Evolutionary conservation across 345 rosid genomes (phyloP), one percentile per base, ranked within the genome.

Genomic region (Salix purpurea): DNA sequence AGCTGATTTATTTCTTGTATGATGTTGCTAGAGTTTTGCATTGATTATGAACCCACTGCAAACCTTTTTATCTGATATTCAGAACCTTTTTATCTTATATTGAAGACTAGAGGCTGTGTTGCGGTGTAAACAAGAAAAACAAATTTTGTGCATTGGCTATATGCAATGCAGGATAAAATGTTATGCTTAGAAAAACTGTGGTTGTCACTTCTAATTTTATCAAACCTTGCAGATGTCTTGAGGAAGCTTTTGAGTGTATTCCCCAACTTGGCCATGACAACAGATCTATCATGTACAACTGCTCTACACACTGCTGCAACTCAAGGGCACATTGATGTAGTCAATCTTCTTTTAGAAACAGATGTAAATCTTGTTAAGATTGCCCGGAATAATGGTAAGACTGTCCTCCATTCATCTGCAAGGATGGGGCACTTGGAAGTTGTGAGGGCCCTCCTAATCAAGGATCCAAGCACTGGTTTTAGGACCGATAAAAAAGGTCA

Each of bases 281-380:
- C 97, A 7, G 99, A 96, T 83, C 82, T 85, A 54, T 78, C 92
- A 19, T 90, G 97, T 81, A 85, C 99, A 52, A 96, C 99, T 71
- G 99, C 99, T 6, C 85, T 96, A 74, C 99, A 96, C 86, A 96
- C 99, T 23, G 99, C 99, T 77, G 98, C 99, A 10, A 86, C 95
- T 26, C 91, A 91, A 83, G 99, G 99, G 64, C 95, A 92, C 75
- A 85, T 86, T 54, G 92, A 96, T 71, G 90, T 91, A 37, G 98
- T 96, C 79, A 88, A 94, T 84, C 94, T 94, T 71, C 99, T 96
- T 74, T 70, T 96, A 81, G 99, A 96, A 85, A 88, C 98, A 1
- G 95, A 94, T 71, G 84, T 92, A 50, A 80, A 96, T 82, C 91
- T 96, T 4, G 89, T 89, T 68, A 91, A 91, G 90, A 96, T 96